Evolutionary conservation across 129 eudicot genomes (phyloP).

Genomic region (Cynara cardunculus): DNA sequence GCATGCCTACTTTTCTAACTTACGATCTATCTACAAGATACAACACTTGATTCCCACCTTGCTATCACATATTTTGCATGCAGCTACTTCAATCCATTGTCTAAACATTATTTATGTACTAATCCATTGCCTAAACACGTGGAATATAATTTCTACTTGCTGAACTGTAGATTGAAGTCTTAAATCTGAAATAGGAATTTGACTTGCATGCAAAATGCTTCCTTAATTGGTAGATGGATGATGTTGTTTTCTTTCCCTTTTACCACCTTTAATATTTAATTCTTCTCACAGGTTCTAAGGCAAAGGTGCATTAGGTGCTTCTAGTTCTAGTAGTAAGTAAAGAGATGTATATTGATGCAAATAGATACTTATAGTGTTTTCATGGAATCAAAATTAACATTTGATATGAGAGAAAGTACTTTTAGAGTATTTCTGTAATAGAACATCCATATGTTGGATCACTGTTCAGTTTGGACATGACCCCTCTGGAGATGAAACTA

Average conservation of each 20-base stretch:
- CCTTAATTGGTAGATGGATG: neutral
- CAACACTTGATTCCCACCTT: too few species aligned
- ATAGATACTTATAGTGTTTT: constrained; percentile 37
- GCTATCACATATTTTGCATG: too few species aligned
- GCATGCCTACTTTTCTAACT: too few species aligned
- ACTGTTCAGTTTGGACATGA: constrained; percentile 60
- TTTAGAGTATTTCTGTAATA: constrained; percentile 48
- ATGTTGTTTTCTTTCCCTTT: neutral
- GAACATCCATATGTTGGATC: constrained; percentile 61
- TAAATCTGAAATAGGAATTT: neutral
- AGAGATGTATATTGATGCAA: neutral
- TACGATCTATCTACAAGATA: too few species aligned
- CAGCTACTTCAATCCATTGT: too few species aligned
- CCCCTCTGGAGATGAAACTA: constrained; percentile 61
- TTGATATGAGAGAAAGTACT: constrained; percentile 35
- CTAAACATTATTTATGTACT: too few species aligned
- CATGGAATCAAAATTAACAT: constrained; percentile 10
- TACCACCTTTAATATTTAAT: neutral
- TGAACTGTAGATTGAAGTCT: neutral
- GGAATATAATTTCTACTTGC: neutral
- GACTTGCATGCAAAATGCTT: neutral
- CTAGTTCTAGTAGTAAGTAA: too few species aligned
- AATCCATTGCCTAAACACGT: too few species aligned
- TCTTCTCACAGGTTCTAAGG: constrained; percentile 1
- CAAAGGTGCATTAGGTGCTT: neutral